Base-by-base conservation (phyloP, 2,329 filamentous ascomycete genomes). In the Pseudopithomyces chartarum region DNA sequence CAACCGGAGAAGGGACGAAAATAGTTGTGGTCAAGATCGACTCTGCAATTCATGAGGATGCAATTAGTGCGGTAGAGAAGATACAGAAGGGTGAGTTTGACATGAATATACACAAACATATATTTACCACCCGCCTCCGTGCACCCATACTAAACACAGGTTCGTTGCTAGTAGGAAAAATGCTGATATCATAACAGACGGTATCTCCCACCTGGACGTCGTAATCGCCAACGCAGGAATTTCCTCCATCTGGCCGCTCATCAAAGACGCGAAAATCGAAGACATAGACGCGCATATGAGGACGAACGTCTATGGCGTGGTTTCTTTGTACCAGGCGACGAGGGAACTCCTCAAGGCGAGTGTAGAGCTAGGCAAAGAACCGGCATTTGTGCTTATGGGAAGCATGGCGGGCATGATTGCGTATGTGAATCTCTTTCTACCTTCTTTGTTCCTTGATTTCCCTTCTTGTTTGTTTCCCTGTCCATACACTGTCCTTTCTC, bases 1-100 rank as follows among this genome's bases (percentile, higher is more conserved):
- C 66, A 17, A 64, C 34, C 2, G 47, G 5, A 3, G 6, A 11
- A 3, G 17, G 22, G 11, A 48, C 19, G 7, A 22, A 13, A 6
- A 40, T 61, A 7, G 54, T 63, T 19, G 23, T 61, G 4, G 54
- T 57, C 3, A 60, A 61, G 44, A 23, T 63, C n/a, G 61, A 63
- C 43, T 55, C 56, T 12, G 46, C 23, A 46, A 7, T 52, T 5
- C 54, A 63, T 11, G n/a, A 38, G 57, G 49, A 20, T 32, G n/a
- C n/a, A n/a, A n/a, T 38, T 6, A 19, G 39, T 11, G 58, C 58
- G 3, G 38, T 59, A 2, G 8, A 26, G 11, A 50, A 56, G 2
- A 36, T 55, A 23, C 19, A 52, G 8, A 46, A 55, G 32, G 50
- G 61, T 29, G 46, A 46, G 11, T 50, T 62, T 34, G 12, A 53